Evolutionary conservation across 441 rosid species (phyloP).

Genomic region (Metrosideros polymorpha): DNA sequence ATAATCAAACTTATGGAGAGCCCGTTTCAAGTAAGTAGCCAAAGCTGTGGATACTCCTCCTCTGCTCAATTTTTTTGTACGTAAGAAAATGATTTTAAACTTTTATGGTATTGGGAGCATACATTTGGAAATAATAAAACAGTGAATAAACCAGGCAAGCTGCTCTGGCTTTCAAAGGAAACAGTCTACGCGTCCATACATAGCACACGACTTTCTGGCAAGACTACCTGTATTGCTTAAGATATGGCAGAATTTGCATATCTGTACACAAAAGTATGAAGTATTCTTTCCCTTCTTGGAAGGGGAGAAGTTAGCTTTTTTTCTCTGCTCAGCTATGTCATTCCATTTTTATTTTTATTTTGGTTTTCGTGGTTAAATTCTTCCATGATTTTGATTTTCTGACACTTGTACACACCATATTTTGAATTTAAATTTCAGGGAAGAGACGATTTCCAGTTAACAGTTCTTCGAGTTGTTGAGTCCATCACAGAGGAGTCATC

Average conservation of each 20-base stretch:
- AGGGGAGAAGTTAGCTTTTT: neutral
- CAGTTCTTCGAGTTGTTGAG: conserved; percentile 77
- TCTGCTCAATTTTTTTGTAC: conserved; percentile 2
- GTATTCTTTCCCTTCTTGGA: neutral
- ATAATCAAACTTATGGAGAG: conserved; percentile 69
- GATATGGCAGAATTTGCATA: neutral
- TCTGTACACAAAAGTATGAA: neutral
- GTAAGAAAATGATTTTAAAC: neutral
- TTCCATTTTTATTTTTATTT: neutral
- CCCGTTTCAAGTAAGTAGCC: conserved; percentile 67
- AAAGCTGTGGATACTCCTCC: neutral
- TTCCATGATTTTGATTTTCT: neutral
- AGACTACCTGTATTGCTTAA: neutral
- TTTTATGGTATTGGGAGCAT: neutral
- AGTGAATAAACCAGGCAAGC: neutral
- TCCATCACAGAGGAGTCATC: conserved; percentile 64
- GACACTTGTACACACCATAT: neutral
- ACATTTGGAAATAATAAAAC: neutral
- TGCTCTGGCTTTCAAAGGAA: neutral
- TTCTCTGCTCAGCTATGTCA: neutral
- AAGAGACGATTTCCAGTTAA: conserved; percentile 88
- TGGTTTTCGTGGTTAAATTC: neutral
- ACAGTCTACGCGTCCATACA: neutral
- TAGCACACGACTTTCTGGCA: neutral
- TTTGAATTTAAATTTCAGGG: conserved; percentile 39